Base-by-base conservation (phyloP, 371 early-diverging fungal genomes). In the Mortierella sp. region DNA sequence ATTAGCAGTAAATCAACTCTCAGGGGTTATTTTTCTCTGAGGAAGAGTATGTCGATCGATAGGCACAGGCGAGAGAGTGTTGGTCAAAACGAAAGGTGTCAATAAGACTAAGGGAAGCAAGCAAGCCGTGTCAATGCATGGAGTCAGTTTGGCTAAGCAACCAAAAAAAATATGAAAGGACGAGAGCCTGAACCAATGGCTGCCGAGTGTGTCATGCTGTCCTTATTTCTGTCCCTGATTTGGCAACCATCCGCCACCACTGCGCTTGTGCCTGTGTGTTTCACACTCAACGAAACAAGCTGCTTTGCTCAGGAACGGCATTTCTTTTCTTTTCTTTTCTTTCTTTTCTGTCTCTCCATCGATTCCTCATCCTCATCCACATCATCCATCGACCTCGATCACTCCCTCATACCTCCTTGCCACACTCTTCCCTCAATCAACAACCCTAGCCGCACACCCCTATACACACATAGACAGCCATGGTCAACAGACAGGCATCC, bases 401-500 rank as follows among this genome's bases (percentile, higher is more conserved):
- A 31, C 44, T 26, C n/a, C n/a, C 58, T 31, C 26, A 24, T 68
- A 26, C 34, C 4, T 22, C 9, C 52, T 11, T 24, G 2, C 22
- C 65, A n/a, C 70, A 14, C 39, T 53, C 31, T 50, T 55, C 24
- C 43, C 69, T 29, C 44, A 55, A 4, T 41, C 24, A 8, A 24
- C 43, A 11, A 13, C 19, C 34, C 41, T 24, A 19, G n/a, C 31
- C 58, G 5, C 41, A 40, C 22, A 22, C 58, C 44, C 37, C 43
- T 26, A 26, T 29, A 11, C 11, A 29, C 53, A 53, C n/a, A 26
- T 14, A 53, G 5, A 26, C 31, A n/a, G 45, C 47, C 53, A 82
- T 77, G 78, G 70, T 66, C 41, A n/a, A 52, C 50, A 68, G 72
- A 52, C 58, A 69, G 43, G 69, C 75, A 37, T 50, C 72, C 16